These are phyloP conservation scores for Chaetomidium leptoderma DNA, from an alignment of 495 filamentous ascomycete species.

Conservation along the genomic window DNA sequence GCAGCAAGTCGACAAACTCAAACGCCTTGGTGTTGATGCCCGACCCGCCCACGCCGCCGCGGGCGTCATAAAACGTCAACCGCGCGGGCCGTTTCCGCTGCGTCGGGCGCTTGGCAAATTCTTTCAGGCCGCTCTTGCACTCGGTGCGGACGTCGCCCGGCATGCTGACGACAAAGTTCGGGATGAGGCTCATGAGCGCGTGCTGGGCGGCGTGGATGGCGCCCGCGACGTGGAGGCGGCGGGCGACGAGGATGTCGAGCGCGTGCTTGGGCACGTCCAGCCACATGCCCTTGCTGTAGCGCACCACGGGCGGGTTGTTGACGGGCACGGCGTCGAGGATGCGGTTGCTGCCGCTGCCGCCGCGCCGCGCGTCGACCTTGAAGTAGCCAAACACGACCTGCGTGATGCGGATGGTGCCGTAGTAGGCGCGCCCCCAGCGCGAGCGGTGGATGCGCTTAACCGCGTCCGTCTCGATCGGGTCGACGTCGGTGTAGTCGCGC, in stretches of 20 bases:
- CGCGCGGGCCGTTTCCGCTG: slow-evolving; percentile 79
- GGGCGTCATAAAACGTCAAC: slow-evolving; percentile 91
- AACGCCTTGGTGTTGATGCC: slow-evolving; percentile 91
- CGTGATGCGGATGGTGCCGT: slow-evolving; percentile 75
- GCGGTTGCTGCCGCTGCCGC: slow-evolving; percentile 56
- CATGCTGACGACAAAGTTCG: slow-evolving; percentile 82
- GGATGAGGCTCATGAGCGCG: slow-evolving; percentile 78
- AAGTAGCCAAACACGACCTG: slow-evolving; percentile 93
- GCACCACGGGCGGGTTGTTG: slow-evolving; percentile 85
- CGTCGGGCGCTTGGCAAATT: slow-evolving; percentile 62
- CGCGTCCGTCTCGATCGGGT: slow-evolving; percentile 79
- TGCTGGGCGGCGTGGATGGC: slow-evolving; percentile 96
- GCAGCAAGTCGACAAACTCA: slow-evolving; percentile 77
- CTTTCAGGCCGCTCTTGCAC: slow-evolving; percentile 75
- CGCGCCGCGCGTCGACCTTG: slow-evolving; percentile 76
- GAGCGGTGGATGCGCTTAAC: slow-evolving; percentile 59
- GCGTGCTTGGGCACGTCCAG: slow-evolving; percentile 79
- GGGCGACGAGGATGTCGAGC: slow-evolving; percentile 69
- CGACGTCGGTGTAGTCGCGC: slow-evolving; percentile 92
- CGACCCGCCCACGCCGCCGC: slow-evolving; percentile 75
- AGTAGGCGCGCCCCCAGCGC: slow-evolving; percentile 64
- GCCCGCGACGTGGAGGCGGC: slow-evolving; percentile 74
- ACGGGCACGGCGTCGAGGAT: slow-evolving; percentile 91
- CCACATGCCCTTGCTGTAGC: slow-evolving; percentile 90
- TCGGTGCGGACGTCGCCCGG: slow-evolving; percentile 87